Evolutionary conservation across 164 flowering plant genomes (phyloP).

Genomic region (Kalanchoe fedtschenkoi): DNA sequence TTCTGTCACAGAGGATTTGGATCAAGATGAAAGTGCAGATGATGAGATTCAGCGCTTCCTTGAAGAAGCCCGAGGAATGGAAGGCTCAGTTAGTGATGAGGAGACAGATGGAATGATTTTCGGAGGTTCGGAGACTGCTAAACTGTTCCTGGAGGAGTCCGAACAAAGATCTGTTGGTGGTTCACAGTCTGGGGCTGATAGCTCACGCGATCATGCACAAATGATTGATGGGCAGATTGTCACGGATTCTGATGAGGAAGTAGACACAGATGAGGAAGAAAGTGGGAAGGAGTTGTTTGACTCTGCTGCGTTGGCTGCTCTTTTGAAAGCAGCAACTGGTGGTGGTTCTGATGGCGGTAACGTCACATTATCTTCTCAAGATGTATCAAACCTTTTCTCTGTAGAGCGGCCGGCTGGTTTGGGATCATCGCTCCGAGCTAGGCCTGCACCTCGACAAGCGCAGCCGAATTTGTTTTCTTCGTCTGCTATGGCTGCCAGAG

Average conservation of each 20-base stretch:
- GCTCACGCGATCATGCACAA: conserved; percentile 32
- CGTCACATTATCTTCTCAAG: conserved; percentile 53
- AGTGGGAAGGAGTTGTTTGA: conserved; percentile 74
- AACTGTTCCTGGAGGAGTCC: conserved; percentile 59
- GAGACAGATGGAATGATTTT: conserved; percentile 39
- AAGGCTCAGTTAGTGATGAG: conserved; percentile 41
- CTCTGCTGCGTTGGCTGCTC: conserved; percentile 84
- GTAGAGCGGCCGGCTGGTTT: conserved; percentile 91
- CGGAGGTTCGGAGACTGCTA: conserved; percentile 58
- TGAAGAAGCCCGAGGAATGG: conserved; percentile 15
- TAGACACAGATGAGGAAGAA: conserved; percentile 70
- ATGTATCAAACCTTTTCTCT: conserved; percentile 75
- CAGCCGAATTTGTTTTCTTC: conserved; percentile 38
- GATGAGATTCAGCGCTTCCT: conserved; percentile 1
- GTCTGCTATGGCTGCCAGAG: conserved; percentile 19
- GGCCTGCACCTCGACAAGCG: conserved; percentile 44
- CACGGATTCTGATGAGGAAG: conserved; percentile 86
- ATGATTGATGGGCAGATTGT: conserved; percentile 71
- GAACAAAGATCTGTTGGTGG: conserved; percentile 38
- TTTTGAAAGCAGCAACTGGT: conserved; percentile 75
- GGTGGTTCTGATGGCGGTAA: conserved; percentile 41
- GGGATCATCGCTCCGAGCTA: conserved; percentile 59
- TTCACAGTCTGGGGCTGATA: conserved; percentile 35
- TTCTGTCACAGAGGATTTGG: background rate
- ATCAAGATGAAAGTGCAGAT: conserved; percentile 1